Evolutionary conservation across 306 rosid genomes (phyloP).

Genomic region (Trifolium dubium): DNA sequence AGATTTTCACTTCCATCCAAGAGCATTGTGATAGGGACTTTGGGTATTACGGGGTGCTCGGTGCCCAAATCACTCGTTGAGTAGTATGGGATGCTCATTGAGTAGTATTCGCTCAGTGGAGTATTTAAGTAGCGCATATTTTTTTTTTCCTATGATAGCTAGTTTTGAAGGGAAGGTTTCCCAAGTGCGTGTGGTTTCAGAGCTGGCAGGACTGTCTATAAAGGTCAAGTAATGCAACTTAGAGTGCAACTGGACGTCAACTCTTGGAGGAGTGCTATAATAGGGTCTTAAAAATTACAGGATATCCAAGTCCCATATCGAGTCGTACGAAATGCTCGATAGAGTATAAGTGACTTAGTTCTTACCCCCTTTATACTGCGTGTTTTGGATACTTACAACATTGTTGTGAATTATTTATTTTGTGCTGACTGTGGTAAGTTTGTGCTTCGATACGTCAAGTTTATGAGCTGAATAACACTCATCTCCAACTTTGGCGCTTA

Average conservation of each 20-base stretch:
- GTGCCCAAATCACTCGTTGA: not conserved
- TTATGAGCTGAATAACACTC: conserved; percentile 1
- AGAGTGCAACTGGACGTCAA: not conserved
- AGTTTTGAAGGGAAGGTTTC: not conserved
- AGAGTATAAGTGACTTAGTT: not conserved
- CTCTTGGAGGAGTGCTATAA: not conserved
- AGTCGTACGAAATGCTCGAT: not conserved
- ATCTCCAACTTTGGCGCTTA: conserved; percentile 11
- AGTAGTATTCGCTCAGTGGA: not conserved
- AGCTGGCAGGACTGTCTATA: not conserved
- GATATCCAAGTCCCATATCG: not conserved
- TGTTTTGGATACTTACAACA: not conserved
- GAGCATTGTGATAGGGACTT: not conserved
- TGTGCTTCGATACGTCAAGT: conserved; percentile 13
- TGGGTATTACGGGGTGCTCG: not conserved
- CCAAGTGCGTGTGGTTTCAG: not conserved
- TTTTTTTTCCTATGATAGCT: not conserved
- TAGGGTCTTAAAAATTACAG: not conserved
- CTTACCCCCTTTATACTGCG: not conserved
- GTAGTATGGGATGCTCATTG: not conserved
- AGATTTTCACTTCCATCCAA: not conserved
- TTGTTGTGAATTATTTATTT: not conserved
- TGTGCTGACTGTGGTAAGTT: not conserved
- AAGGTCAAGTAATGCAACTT: not conserved
- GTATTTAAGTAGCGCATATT: not conserved